phyloP scores from a whole-genome alignment of 208 protist genomes.

The Phytomonas sp. region DNA sequence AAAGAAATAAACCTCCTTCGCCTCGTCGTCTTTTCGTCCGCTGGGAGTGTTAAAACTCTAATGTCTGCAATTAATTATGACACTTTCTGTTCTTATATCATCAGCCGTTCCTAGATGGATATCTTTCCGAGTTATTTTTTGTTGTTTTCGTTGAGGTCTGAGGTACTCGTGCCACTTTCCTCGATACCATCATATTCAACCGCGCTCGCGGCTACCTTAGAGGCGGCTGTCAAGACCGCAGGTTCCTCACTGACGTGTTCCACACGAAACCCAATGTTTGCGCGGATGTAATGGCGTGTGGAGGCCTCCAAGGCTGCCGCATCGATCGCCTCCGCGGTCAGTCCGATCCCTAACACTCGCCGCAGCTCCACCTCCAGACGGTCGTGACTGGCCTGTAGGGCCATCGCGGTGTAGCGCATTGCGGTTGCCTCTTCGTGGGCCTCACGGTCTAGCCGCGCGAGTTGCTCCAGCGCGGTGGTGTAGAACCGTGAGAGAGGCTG shows the following conservation, averaged over 20 bases:
- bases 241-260: slow-evolving; percentile 37
- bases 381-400: slow-evolving; percentile 56
- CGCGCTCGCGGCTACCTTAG: neutral
- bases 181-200: neutral
- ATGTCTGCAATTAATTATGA: neutral
- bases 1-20: neutral
- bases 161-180: neutral
- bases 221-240: slow-evolving; percentile 14
- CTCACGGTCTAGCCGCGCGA: slow-evolving; percentile 35
- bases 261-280: slow-evolving; percentile 71
- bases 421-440: slow-evolving; percentile 42
- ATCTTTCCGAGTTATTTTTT: neutral
- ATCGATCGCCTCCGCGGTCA: slow-evolving; percentile 36
- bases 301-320: slow-evolving; percentile 61
- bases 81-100: neutral
- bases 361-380: slow-evolving; percentile 68
- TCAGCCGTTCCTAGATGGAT: neutral
- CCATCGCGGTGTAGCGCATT: slow-evolving; percentile 66
- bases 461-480: slow-evolving; percentile 24
- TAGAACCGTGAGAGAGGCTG: slow-evolving; percentile 14
- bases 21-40: neutral
- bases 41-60: neutral
- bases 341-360: slow-evolving; percentile 43
- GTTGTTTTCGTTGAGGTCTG: neutral
- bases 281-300: slow-evolving; percentile 57